These are phyloP conservation scores for Neohortaea acidophila DNA, from an alignment of 495 filamentous ascomycete species.

Conservation along the genomic window DNA sequence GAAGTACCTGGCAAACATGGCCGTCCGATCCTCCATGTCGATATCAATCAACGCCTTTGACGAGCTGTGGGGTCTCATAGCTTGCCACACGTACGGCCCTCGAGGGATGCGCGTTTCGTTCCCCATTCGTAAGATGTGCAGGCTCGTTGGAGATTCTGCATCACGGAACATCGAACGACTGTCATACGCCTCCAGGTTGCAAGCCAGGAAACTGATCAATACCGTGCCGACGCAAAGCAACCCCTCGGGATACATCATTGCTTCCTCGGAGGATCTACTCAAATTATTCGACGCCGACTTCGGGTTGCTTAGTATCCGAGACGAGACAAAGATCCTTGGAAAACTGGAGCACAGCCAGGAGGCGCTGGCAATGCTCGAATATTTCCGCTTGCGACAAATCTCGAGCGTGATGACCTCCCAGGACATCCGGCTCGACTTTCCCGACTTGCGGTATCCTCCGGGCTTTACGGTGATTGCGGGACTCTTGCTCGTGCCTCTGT, in stretches of 20 bases:
- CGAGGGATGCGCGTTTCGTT: conserved; percentile 81
- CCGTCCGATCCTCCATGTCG: conserved; percentile 81
- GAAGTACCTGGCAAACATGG: conserved; percentile 85
- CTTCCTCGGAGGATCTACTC: conserved; percentile 74
- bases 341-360: conserved; percentile 64
- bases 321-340: conserved; percentile 78
- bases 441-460: conserved; percentile 63
- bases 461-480: conserved; percentile 72
- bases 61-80: conserved; percentile 80
- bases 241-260: conserved; percentile 83
- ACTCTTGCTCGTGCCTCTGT: conserved; percentile 69
- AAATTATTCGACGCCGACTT: conserved; percentile 82
- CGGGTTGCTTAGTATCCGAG: conserved; percentile 69
- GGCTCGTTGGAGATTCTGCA: conserved; percentile 74
- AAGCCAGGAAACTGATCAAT: conserved; percentile 68
- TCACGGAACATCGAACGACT: conserved; percentile 81
- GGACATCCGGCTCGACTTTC: conserved; percentile 65
- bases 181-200: conserved; percentile 70
- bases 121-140: conserved; percentile 85
- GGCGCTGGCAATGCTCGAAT: conserved; percentile 72
- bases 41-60: conserved; percentile 78
- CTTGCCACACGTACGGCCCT: conserved; percentile 68
- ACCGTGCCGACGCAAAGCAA: conserved; percentile 65
- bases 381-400: conserved; percentile 59
- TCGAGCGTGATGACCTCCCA: conserved; percentile 67